phyloP scores from a whole-genome alignment of 768 basidiomycete genomes.

The Cyclocybe aegerita region DNA sequence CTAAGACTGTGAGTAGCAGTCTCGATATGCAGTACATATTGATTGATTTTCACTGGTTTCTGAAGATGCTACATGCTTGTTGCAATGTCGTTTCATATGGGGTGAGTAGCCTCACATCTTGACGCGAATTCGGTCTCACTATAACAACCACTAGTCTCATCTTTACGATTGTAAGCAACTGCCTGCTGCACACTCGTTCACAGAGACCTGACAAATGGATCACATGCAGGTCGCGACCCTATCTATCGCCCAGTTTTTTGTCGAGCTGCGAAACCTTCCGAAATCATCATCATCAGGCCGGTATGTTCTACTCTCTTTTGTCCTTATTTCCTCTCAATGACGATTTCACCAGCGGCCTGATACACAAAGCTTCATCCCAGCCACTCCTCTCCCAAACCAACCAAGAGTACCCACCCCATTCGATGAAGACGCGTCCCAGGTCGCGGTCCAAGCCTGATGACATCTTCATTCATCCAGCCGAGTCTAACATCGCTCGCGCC shows the following conservation, averaged over 20 bases:
- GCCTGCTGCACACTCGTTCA: background rate
- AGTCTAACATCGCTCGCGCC: conserved; percentile 67
- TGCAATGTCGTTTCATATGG: conserved; percentile 69
- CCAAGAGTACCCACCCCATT: conserved; percentile 17
- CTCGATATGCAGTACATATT: background rate
- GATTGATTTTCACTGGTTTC: background rate
- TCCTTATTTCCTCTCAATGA: background rate
- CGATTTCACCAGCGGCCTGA: background rate
- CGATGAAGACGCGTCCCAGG: conserved; percentile 35
- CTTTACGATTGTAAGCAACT: conserved; percentile 42
- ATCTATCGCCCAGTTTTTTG: conserved; percentile 56
- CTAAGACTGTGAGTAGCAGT: conserved; percentile 54
- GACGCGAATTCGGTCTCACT: background rate
- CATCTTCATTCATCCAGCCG: conserved; percentile 62
- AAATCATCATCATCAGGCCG: conserved; percentile 11
- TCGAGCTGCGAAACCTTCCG: conserved; percentile 36
- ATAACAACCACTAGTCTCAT: conserved; percentile 37
- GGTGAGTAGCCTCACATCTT: conserved; percentile 42
- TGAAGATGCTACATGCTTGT: conserved; percentile 70
- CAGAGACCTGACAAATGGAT: background rate
- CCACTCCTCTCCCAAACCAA: conserved; percentile 16
- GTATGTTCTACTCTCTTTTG: conserved; percentile 13
- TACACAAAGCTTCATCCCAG: conserved; percentile 10
- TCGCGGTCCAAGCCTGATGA: conserved; percentile 54
- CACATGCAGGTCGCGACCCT: conserved; percentile 51